Evolutionary conservation across 495 filamentous ascomycete species (phyloP).

Genomic region (Ramalina peruviana): DNA sequence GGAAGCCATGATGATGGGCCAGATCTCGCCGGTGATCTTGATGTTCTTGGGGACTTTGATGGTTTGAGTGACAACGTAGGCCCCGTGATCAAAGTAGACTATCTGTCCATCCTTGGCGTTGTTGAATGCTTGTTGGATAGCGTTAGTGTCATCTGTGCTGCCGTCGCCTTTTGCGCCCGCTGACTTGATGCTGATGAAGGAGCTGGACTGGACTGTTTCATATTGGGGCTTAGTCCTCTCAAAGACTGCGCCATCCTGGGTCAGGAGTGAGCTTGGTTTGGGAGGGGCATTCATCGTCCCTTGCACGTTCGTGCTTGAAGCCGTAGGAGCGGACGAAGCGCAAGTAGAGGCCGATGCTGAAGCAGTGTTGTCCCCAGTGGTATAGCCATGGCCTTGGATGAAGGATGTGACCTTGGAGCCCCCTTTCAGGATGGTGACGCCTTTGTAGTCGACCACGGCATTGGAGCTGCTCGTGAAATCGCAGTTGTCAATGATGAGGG

Average conservation of each 20-base stretch:
- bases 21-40: slow-evolving; percentile 78
- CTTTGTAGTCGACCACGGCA: slow-evolving; percentile 38
- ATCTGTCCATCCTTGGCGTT: slow-evolving; percentile 45
- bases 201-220: slow-evolving; percentile 36
- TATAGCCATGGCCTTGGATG: slow-evolving; percentile 62
- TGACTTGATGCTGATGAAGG: slow-evolving; percentile 63
- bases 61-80: slow-evolving; percentile 73
- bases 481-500: slow-evolving; percentile 75
- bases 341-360: slow-evolving; percentile 9
- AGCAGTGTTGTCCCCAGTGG: slow-evolving; percentile 19
- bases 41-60: slow-evolving; percentile 69
- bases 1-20: slow-evolving; percentile 76
- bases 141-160: slow-evolving; percentile 42
- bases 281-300: slow-evolving; percentile 28
- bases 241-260: slow-evolving; percentile 40
- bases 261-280: slow-evolving; percentile 47
- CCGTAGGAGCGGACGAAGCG: slow-evolving; percentile 10
- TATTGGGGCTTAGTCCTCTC: slow-evolving; percentile 67
- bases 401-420: slow-evolving; percentile 56
- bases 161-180: slow-evolving; percentile 69
- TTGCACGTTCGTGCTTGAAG: slow-evolving; percentile 10
- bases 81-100: slow-evolving; percentile 85
- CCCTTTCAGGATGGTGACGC: slow-evolving; percentile 51
- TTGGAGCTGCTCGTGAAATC: slow-evolving; percentile 47
- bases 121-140: slow-evolving; percentile 60